These are phyloP conservation scores for Xylaria telfairii DNA, from an alignment of 495 filamentous ascomycete species.

Conservation along the genomic window DNA sequence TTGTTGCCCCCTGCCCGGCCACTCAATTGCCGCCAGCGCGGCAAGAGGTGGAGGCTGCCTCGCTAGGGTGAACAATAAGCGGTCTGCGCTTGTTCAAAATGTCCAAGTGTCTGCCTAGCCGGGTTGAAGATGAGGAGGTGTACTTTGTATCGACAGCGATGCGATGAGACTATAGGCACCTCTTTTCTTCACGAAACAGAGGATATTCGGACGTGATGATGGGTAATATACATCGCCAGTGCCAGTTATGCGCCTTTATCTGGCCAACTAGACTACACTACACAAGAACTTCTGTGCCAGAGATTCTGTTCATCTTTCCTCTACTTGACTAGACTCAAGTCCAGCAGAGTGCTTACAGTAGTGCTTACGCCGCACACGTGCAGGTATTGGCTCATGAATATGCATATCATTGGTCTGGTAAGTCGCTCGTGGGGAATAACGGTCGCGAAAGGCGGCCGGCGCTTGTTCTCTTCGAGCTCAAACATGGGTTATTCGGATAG, in stretches of 20 bases:
- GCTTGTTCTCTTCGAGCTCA: background rate
- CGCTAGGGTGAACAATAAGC: background rate
- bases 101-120: background rate
- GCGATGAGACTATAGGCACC: too few species aligned
- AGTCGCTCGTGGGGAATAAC: background rate
- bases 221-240: too few species aligned
- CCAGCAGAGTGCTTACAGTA: conserved; percentile 10
- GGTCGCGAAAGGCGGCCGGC: conserved; percentile 20
- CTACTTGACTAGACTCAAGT: background rate
- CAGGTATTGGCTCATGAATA: background rate
- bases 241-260: background rate
- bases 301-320: background rate
- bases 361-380: background rate
- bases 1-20: conserved; percentile 17
- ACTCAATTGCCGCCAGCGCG: conserved; percentile 23
- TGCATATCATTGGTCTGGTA: conserved; percentile 13
- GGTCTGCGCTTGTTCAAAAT: background rate
- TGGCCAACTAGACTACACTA: background rate
- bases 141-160: background rate
- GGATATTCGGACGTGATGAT: too few species aligned
- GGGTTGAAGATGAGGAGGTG: background rate
- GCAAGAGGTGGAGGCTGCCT: background rate
- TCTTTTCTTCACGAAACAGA: background rate
- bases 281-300: background rate
- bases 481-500: conserved; percentile 1